A percentile compares a stretch with the other conserved stretches of the same genome.
Evolutionary conservation across 2,329 filamentous ascomycete genomes (phyloP).

Genomic region (Diaporthe sp.): DNA sequence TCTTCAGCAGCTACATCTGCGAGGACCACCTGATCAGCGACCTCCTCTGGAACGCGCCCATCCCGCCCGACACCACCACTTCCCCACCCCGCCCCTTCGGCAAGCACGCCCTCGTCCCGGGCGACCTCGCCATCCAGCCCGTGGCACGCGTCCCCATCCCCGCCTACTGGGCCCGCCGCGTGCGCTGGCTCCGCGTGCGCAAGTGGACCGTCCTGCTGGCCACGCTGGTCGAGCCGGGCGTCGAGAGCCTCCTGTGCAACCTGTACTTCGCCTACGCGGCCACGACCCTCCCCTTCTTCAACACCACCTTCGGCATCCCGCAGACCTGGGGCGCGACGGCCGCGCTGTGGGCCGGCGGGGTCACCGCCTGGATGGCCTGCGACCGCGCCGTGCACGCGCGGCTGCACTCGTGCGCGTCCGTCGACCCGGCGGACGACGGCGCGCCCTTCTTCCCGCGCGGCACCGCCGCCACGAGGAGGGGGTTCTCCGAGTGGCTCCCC

Average conservation of each 20-base stretch:
- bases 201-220: conserved; percentile 94
- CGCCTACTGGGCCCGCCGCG: conserved; percentile 84
- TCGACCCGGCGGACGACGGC: conserved; percentile 74
- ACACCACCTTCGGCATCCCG: conserved; percentile 65
- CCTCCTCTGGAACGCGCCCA: conserved; percentile 81
- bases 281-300: conserved; percentile 79
- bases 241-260: conserved; percentile 89
- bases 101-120: conserved; percentile 87
- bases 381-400: conserved; percentile 82
- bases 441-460: conserved; percentile 81
- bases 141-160: conserved; percentile 83
- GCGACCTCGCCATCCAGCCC: conserved; percentile 91
- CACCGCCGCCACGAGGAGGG: conserved; percentile 58
- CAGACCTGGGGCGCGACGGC: conserved; percentile 78
- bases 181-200: conserved; percentile 91
- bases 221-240: conserved; percentile 92
- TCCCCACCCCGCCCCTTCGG: conserved; percentile 62
- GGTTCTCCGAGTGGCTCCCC: conserved; percentile 78
- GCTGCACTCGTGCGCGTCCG: conserved; percentile 79
- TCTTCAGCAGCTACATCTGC: conserved; percentile 96
- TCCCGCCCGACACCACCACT: conserved; percentile 54
- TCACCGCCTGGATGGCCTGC: conserved; percentile 78
- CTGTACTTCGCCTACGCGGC: conserved; percentile 83
- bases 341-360: conserved; percentile 75
- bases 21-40: conserved; percentile 98